These are phyloP conservation scores for Trichosporon faecale DNA, from an alignment of 1,284 basidiomycete genomes.

Conservation along the genomic window DNA sequence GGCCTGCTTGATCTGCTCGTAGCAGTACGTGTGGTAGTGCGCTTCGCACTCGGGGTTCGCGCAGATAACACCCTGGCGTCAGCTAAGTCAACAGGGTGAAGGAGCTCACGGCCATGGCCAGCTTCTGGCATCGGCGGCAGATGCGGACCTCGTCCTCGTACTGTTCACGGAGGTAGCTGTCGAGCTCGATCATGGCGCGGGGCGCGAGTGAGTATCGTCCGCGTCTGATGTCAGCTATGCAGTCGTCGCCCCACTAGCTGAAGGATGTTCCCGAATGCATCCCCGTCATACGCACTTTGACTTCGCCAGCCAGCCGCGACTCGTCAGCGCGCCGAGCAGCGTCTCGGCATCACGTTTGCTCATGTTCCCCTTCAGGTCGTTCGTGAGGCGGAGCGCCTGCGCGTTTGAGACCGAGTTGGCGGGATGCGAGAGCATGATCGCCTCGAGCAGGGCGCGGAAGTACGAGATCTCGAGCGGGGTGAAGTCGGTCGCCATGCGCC, in stretches of 20 bases:
- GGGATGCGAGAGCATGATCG: constrained; percentile 45
- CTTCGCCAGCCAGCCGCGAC: constrained; percentile 42
- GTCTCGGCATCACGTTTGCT: constrained; percentile 32
- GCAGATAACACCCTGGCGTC: constrained; percentile 38
- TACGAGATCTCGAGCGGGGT: constrained; percentile 44
- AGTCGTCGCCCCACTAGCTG: not conserved
- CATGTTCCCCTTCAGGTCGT: constrained; percentile 29
- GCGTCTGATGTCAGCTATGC: constrained; percentile 30
- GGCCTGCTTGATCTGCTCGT: constrained; percentile 24
- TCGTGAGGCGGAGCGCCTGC: constrained; percentile 31
- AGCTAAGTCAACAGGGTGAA: not conserved
- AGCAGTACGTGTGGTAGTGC: constrained; percentile 45
- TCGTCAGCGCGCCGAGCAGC: constrained; percentile 38
- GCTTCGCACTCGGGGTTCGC: constrained; percentile 33
- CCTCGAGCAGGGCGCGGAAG: constrained; percentile 39
- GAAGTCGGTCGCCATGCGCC: constrained; percentile 41
- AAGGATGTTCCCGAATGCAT: too few species aligned
- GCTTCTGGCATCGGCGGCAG: constrained; percentile 39
- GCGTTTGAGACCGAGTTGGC: constrained; percentile 44
- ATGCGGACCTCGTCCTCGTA: constrained; percentile 36
- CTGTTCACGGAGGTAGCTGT: constrained; percentile 39
- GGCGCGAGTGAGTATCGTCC: constrained; percentile 43
- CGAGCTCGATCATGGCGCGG: constrained; percentile 43
- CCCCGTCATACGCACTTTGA: constrained; percentile 38
- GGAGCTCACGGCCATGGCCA: constrained; percentile 39